Conservation (phyloP, 2,329 filamentous ascomycete species). For the Aspergillus sp. region DNA sequence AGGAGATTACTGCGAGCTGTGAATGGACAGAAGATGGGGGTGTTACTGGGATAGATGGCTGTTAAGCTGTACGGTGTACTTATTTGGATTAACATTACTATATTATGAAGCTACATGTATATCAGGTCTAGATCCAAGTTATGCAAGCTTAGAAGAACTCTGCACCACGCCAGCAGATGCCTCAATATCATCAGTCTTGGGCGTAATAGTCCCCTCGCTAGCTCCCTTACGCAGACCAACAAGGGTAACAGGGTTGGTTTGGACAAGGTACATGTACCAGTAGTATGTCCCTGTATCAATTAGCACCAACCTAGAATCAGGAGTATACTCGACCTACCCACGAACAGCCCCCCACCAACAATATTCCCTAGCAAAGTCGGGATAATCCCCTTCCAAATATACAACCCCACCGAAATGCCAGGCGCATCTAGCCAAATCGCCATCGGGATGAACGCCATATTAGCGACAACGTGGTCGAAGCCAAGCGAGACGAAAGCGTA, state of each 20-base stretch:
- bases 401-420: conserved; percentile 48
- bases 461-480: conserved; percentile 59
- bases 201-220: conserved; percentile 2
- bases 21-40: neutral
- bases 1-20: neutral
- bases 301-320: neutral
- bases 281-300: conserved; percentile 38
- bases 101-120: neutral
- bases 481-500: conserved; percentile 56
- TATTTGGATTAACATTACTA: neutral
- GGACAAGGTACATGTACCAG: conserved; percentile 49
- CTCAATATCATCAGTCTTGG: conserved; percentile 12
- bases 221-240: conserved; percentile 11
- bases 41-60: neutral
- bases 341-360: conserved; percentile 54
- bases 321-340: conserved; percentile 33
- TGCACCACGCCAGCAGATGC: conserved; percentile 4
- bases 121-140: neutral
- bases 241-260: conserved; percentile 20
- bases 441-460: conserved; percentile 56
- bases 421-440: conserved; percentile 52
- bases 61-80: neutral
- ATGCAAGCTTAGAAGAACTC: neutral
- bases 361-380: conserved; percentile 56
- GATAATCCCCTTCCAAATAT: conserved; percentile 60